These are phyloP conservation scores for Neonectria sp. DNA, from an alignment of 2,329 filamentous ascomycete genomes.

Conservation along the genomic window DNA sequence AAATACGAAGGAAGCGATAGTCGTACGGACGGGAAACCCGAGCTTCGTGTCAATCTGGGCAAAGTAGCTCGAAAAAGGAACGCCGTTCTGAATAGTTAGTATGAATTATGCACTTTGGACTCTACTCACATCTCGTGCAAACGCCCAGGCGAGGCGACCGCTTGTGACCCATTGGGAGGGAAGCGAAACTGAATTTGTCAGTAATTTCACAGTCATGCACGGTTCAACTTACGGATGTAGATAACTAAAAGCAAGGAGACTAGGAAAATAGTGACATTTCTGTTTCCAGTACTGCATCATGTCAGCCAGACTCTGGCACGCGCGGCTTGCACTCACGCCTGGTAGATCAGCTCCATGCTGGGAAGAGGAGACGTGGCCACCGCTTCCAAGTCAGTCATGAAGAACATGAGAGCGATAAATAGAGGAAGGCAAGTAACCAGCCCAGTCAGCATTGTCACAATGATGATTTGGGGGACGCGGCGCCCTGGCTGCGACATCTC, in stretches of 20 bases:
- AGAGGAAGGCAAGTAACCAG: slow-evolving; percentile 17
- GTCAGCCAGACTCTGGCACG: too few species aligned
- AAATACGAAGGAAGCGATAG: slow-evolving; percentile 13
- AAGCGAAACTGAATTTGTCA: slow-evolving; percentile 1
- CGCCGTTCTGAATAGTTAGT: neutral
- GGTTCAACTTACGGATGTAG: slow-evolving; percentile 10
- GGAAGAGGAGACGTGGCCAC: slow-evolving; percentile 25
- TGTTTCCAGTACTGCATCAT: slow-evolving; percentile 14
- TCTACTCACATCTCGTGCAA: slow-evolving; percentile 21
- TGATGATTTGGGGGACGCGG: slow-evolving; percentile 30
- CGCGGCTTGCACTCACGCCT: slow-evolving; percentile 16
- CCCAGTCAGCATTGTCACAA: slow-evolving; percentile 28
- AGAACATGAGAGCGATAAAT: slow-evolving; percentile 27
- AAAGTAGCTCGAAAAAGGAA: slow-evolving; percentile 17
- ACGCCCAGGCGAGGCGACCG: slow-evolving; percentile 21
- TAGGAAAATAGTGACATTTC: slow-evolving; percentile 16
- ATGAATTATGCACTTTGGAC: neutral
- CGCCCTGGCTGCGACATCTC: slow-evolving; percentile 32
- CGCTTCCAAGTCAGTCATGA: slow-evolving; percentile 30
- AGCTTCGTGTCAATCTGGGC: slow-evolving; percentile 4
- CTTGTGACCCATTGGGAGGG: slow-evolving; percentile 20
- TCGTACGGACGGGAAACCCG: slow-evolving; percentile 14
- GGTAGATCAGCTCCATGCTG: slow-evolving; percentile 30
- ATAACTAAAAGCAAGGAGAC: slow-evolving; percentile 10
- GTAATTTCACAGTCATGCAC: neutral